A percentile compares a stretch with the other conserved stretches of the same genome.
phyloP scores from a whole-genome alignment of 2,329 filamentous ascomycete genomes.

The Byssothecium circinans region DNA sequence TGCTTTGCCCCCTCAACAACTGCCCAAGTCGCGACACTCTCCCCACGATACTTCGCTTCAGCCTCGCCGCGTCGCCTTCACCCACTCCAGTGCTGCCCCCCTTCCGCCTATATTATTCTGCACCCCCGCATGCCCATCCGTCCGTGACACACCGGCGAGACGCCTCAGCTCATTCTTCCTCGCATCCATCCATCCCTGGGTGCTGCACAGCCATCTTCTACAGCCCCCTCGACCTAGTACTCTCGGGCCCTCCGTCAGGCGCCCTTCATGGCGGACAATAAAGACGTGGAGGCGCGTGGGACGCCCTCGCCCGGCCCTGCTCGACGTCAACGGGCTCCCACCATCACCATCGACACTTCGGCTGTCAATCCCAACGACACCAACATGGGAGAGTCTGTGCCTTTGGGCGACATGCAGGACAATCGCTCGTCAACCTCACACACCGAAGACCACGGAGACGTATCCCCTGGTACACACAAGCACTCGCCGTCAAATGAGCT shows the following conservation, averaged over 20 bases:
- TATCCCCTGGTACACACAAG: slow-evolving; percentile 25
- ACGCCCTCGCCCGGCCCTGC: slow-evolving; percentile 33
- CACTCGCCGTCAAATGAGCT: slow-evolving; percentile 51
- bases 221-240: slow-evolving; percentile 16
- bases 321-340: slow-evolving; percentile 49
- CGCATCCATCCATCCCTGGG: slow-evolving; percentile 26
- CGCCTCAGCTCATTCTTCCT: slow-evolving; percentile 34
- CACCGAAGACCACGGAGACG: slow-evolving; percentile 20
- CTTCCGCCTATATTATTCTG: slow-evolving; percentile 16
- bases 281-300: slow-evolving; percentile 22
- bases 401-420: slow-evolving; percentile 37
- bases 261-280: slow-evolving; percentile 33
- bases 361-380: slow-evolving; percentile 46
- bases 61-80: slow-evolving; percentile 17
- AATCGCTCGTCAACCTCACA: slow-evolving; percentile 21
- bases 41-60: slow-evolving; percentile 9
- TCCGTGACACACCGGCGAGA: slow-evolving; percentile 32
- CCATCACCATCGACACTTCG: slow-evolving; percentile 57
- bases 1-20: neutral
- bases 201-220: slow-evolving; percentile 22
- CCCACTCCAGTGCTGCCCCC: too few relatives aligned
- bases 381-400: slow-evolving; percentile 38
- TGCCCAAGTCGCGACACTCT: too few relatives aligned
- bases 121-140: slow-evolving; percentile 27
- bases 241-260: slow-evolving; percentile 19